Evolutionary conservation across 2,329 filamentous ascomycete species (phyloP).

Genomic region (Mollisiaceae sp.): DNA sequence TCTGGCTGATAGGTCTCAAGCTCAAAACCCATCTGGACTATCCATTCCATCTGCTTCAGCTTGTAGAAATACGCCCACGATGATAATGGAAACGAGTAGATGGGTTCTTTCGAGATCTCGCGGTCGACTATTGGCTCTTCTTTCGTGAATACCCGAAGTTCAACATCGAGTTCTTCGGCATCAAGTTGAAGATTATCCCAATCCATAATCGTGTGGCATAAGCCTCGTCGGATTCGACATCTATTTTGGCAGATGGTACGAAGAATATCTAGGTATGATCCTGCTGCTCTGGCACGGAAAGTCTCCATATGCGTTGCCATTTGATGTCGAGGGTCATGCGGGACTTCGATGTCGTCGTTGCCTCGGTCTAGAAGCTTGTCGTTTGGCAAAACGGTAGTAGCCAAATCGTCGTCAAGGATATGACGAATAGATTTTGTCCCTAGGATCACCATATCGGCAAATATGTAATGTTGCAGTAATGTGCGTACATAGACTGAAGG

Average conservation of each 20-base stretch:
- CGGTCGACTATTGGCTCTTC: constrained; percentile 63
- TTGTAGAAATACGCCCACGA: constrained; percentile 94
- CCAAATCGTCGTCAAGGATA: constrained; percentile 83
- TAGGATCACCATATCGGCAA: constrained; percentile 72
- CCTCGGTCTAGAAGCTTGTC: constrained; percentile 72
- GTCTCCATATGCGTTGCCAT: constrained; percentile 76
- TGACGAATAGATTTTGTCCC: constrained; percentile 72
- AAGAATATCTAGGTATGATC: constrained; percentile 83
- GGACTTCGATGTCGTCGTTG: constrained; percentile 78
- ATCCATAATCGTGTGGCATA: constrained; percentile 81
- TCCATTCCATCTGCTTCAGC: constrained; percentile 83
- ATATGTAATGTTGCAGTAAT: constrained; percentile 76
- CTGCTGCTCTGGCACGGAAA: constrained; percentile 63
- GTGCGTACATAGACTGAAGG: constrained; percentile 85
- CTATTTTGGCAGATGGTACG: constrained; percentile 88
- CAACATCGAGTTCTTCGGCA: constrained; percentile 75
- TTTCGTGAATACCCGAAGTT: constrained; percentile 64
- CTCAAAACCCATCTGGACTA: constrained; percentile 92
- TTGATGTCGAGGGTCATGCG: constrained; percentile 74
- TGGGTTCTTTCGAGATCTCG: constrained; percentile 55
- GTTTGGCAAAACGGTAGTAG: constrained; percentile 73
- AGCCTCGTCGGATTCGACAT: constrained; percentile 84
- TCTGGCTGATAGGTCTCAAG: constrained; percentile 86
- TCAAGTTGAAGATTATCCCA: constrained; percentile 86
- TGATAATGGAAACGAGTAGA: constrained; percentile 74